These are phyloP conservation scores for Bidens hawaiensis DNA, from an alignment of 140 eudicot species.

Conservation along the genomic window DNA sequence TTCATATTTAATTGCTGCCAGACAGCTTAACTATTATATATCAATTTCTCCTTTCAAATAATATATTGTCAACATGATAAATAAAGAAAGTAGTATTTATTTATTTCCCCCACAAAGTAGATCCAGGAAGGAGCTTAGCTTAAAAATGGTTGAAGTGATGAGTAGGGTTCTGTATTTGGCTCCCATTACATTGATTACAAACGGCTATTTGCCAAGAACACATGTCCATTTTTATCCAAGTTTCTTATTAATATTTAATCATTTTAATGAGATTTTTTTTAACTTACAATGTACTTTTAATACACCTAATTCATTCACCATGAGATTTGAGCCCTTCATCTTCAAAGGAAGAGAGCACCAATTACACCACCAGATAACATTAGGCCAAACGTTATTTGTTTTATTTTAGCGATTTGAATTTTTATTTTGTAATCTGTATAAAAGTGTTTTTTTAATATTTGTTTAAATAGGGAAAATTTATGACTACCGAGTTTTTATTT, in stretches of 20 bases:
- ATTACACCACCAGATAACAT: too few relatives aligned
- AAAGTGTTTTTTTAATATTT: background rate
- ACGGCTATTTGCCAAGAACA: constrained; percentile 24
- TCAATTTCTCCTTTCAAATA: background rate
- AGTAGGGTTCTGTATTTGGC: constrained; percentile 13
- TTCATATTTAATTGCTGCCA: too few relatives aligned
- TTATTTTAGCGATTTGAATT: too few relatives aligned
- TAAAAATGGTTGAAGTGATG: constrained; percentile 7
- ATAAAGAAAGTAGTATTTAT: constrained; percentile 7
- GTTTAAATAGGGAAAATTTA: background rate
- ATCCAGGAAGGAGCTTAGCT: constrained; percentile 21
- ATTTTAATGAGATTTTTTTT: background rate
- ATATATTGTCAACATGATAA: background rate
- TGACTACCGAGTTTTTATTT: background rate
- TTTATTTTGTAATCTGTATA: background rate
- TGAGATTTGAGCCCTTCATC: too few relatives aligned
- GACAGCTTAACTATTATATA: too few relatives aligned
- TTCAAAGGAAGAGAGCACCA: too few relatives aligned
- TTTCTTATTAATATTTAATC: background rate
- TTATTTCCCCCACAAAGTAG: constrained; percentile 18
- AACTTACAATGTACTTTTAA: too few relatives aligned
- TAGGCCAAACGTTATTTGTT: too few relatives aligned
- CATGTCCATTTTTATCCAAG: background rate
- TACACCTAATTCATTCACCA: too few relatives aligned
- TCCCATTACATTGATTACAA: constrained; percentile 26